These are phyloP conservation scores for Tetramitus jugosus DNA, from an alignment of 208 protist species.

Conservation along the genomic window DNA sequence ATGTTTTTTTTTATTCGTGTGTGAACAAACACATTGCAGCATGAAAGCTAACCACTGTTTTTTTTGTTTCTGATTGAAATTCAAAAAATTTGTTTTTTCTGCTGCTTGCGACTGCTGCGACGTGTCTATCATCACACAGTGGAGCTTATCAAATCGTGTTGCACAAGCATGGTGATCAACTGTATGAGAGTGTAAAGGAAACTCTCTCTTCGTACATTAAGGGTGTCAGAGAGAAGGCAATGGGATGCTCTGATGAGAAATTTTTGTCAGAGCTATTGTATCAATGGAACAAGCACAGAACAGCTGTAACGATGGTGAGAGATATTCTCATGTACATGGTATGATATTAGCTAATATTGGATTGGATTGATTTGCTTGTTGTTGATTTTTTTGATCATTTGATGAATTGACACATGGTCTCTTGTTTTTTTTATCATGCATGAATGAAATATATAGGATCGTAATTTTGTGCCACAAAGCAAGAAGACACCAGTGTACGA, in stretches of 20 bases:
- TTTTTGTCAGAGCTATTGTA: slow-evolving; percentile 47
- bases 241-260: slow-evolving; percentile 42
- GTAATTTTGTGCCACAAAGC: slow-evolving; percentile 49
- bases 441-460: too few relatives aligned
- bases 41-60: too few relatives aligned
- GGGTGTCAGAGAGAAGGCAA: slow-evolving; percentile 55
- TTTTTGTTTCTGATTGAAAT: slow-evolving; percentile 18
- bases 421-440: too few relatives aligned
- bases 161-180: slow-evolving; percentile 1
- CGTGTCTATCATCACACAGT: slow-evolving; percentile 11
- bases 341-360: too few relatives aligned
- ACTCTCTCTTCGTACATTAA: slow-evolving; percentile 62
- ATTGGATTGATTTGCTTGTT: slow-evolving; percentile 5
- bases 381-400: not conserved
- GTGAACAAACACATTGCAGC: too few relatives aligned
- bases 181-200: slow-evolving; percentile 37
- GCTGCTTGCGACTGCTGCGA: not conserved
- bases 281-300: slow-evolving; percentile 53
- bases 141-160: slow-evolving; percentile 5
- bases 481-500: slow-evolving; percentile 54
- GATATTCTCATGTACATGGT: slow-evolving; percentile 76
- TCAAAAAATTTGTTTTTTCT: not conserved
- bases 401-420: too few relatives aligned
- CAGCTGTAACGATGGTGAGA: slow-evolving; percentile 55
- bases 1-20: too few relatives aligned